Conservation (phyloP, 208 protist species). For the Trypanosoma lewisi region DNA sequence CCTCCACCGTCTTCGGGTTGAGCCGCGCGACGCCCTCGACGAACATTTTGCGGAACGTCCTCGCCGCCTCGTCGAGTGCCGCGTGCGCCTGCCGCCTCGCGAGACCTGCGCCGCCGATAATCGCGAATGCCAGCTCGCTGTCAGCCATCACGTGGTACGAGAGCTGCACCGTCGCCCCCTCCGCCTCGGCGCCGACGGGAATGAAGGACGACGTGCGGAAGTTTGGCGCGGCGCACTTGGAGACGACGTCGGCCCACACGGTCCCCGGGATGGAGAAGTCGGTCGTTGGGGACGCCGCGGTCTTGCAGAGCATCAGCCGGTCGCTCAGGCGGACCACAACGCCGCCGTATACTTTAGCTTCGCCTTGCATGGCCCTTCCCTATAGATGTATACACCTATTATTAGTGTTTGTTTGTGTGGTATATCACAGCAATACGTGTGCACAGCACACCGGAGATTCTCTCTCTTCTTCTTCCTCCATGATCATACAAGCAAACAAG, state of each 20-base stretch:
- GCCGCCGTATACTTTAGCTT: conserved; percentile 52
- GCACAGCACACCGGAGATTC: too few species aligned
- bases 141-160: conserved; percentile 86
- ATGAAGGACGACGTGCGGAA: conserved; percentile 75
- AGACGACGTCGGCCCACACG: conserved; percentile 76
- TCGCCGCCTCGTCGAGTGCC: conserved; percentile 64
- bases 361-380: conserved; percentile 26
- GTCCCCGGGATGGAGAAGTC: conserved; percentile 71
- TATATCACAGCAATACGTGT: neutral
- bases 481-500: too few species aligned
- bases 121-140: conserved; percentile 65
- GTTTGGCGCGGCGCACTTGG: conserved; percentile 71
- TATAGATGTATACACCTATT: neutral
- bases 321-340: conserved; percentile 80
- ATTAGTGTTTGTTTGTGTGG: too few species aligned
- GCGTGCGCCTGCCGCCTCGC: conserved; percentile 57
- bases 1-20: conserved; percentile 52
- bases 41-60: conserved; percentile 87
- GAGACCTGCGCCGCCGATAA: conserved; percentile 50
- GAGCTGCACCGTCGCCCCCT: conserved; percentile 27
- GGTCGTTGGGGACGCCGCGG: conserved; percentile 42
- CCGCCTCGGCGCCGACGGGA: conserved; percentile 26
- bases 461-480: too few species aligned
- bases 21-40: conserved; percentile 66
- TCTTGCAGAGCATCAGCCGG: conserved; percentile 71